Conservation (phyloP, 345 rosid species). For the Pelargonium nanum region DNA sequence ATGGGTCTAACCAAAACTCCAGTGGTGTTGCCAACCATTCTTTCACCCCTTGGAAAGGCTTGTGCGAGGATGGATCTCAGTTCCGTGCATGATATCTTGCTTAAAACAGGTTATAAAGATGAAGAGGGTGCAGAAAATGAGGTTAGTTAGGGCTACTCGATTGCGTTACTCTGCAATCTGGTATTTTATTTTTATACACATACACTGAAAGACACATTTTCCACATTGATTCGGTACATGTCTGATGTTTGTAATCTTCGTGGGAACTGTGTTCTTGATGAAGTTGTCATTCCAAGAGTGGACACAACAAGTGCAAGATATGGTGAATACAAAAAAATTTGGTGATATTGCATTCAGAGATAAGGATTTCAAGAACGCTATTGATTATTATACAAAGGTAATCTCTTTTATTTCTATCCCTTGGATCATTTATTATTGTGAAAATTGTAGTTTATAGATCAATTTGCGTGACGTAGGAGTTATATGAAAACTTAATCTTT, state of each 20-base stretch:
- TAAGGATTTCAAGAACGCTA: conserved; percentile 84
- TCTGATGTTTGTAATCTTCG: neutral
- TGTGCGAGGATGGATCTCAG: conserved; percentile 73
- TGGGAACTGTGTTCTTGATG: conserved; percentile 8
- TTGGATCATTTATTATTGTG: neutral
- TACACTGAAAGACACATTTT: no score
- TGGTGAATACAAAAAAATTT: conserved; percentile 81
- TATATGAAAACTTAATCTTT: no score
- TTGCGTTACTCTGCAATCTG: neutral
- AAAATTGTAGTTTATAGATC: no score
- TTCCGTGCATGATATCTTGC: conserved; percentile 65
- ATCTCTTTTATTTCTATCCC: neutral
- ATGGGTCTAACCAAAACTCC: conserved; percentile 52
- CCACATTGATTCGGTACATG: no score
- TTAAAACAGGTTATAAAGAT: conserved; percentile 75
- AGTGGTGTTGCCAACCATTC: conserved; percentile 41
- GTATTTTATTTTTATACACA: neutral
- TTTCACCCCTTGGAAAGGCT: conserved; percentile 61
- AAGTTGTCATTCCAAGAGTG: conserved; percentile 96
- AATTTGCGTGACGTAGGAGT: no score
- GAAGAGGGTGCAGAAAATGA: conserved; percentile 84
- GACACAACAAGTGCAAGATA: conserved; percentile 97
- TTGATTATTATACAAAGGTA: conserved; percentile 88
- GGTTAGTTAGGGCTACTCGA: conserved; percentile 24
- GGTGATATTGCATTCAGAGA: conserved; percentile 92